Percentiles rank a stretch among this genome's conserved stretches.
phyloP scores from a whole-genome alignment of 768 basidiomycete genomes.

The Vararia minispora region DNA sequence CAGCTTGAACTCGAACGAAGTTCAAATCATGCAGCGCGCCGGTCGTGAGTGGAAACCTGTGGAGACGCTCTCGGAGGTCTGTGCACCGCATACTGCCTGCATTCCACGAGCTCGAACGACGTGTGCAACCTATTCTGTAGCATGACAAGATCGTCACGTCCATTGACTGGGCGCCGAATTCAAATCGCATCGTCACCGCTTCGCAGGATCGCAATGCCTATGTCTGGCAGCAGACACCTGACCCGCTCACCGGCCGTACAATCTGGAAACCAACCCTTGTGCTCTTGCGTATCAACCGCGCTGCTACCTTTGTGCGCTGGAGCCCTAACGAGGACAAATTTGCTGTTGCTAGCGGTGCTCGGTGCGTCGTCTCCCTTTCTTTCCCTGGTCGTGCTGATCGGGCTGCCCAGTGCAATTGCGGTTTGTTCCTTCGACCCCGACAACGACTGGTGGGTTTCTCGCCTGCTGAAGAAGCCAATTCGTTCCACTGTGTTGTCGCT shows the following conservation, averaged over 20 bases:
- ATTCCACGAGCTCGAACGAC: background rate
- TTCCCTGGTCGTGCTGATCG: background rate
- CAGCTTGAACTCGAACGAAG: slow-evolving; percentile 84
- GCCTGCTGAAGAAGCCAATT: slow-evolving; percentile 95
- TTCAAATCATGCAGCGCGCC: slow-evolving; percentile 62
- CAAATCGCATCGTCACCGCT: slow-evolving; percentile 96
- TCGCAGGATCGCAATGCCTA: slow-evolving; percentile 99
- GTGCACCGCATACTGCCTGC: slow-evolving; percentile 8
- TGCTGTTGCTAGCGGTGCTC: slow-evolving; percentile 92
- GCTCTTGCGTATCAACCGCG: slow-evolving; percentile 86
- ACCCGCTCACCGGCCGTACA: slow-evolving; percentile 56
- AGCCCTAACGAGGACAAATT: slow-evolving; percentile 98
- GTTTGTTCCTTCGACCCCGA: slow-evolving; percentile 96
- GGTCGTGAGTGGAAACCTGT: slow-evolving; percentile 59
- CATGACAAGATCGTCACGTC: slow-evolving; percentile 98
- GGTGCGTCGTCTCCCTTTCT: slow-evolving; percentile 33
- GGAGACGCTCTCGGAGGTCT: slow-evolving; percentile 80
- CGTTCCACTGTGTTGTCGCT: slow-evolving; percentile 86
- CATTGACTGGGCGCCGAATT: slow-evolving; percentile 96
- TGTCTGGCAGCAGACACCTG: slow-evolving; percentile 84
- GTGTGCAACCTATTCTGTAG: slow-evolving; percentile 28
- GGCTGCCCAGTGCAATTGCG: slow-evolving; percentile 63
- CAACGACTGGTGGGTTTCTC: slow-evolving; percentile 99
- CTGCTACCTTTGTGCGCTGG: slow-evolving; percentile 93
- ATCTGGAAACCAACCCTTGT: slow-evolving; percentile 97